Evolutionary conservation across 2,329 filamentous ascomycete genomes (phyloP).

Genomic region (Alternaria gaisen): DNA sequence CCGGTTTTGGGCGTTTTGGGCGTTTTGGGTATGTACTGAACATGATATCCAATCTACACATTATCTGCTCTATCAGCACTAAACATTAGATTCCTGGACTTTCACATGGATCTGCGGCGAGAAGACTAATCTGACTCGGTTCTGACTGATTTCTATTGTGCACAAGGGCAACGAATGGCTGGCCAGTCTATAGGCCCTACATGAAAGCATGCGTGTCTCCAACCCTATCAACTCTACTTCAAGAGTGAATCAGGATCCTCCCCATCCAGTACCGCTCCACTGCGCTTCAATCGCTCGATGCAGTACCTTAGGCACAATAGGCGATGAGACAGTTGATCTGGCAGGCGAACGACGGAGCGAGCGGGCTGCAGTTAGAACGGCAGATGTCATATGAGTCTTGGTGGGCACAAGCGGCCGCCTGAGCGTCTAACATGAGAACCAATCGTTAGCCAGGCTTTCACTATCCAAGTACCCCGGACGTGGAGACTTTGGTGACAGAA

Average conservation of each 20-base stretch:
- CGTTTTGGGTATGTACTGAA: neutral
- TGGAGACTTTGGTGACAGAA: neutral
- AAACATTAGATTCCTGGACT: neutral
- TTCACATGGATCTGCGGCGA: neutral
- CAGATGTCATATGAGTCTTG: neutral
- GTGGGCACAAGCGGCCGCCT: neutral
- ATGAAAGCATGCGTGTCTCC: neutral
- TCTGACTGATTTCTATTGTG: neutral
- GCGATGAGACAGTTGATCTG: neutral
- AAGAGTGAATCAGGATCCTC: neutral
- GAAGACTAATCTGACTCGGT: too few relatives aligned
- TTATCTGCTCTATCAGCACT: neutral
- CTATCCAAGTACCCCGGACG: neutral
- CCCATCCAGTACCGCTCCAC: neutral
- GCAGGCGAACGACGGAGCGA: neutral
- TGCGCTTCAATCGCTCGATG: too few relatives aligned
- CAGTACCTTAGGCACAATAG: neutral
- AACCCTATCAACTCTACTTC: neutral
- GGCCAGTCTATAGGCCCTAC: neutral
- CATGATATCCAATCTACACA: constrained; percentile 6
- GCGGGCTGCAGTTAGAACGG: neutral
- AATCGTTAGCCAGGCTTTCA: too few relatives aligned
- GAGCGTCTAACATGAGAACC: neutral
- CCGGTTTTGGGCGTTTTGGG: neutral
- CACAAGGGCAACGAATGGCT: neutral